A percentile compares a stretch with the other conserved stretches of the same genome.
phyloP scores from a whole-genome alignment of 352 stramenopile species.

The Globisporangium perplexum region DNA sequence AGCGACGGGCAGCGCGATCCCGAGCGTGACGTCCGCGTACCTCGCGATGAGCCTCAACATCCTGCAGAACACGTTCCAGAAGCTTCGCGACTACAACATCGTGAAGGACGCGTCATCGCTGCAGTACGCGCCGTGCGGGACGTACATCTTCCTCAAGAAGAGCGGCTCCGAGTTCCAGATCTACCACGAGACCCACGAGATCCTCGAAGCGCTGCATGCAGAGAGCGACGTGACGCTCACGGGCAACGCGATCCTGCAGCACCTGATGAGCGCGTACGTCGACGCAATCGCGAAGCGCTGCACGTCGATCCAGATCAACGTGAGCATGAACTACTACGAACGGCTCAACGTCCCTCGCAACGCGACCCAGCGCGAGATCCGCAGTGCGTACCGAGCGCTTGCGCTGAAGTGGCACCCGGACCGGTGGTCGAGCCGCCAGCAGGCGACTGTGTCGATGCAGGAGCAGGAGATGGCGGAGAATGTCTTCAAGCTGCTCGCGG shows the following conservation, averaged over 20 bases:
- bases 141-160: slow-evolving; percentile 77
- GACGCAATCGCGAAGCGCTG: slow-evolving; percentile 61
- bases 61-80: slow-evolving; percentile 76
- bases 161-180: slow-evolving; percentile 40
- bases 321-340: slow-evolving; percentile 83
- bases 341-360: slow-evolving; percentile 62
- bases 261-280: slow-evolving; percentile 83
- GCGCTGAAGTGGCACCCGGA: slow-evolving; percentile 87
- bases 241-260: slow-evolving; percentile 71
- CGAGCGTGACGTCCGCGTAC: slow-evolving; percentile 58
- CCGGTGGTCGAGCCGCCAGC: slow-evolving; percentile 42
- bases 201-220: slow-evolving; percentile 35
- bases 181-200: slow-evolving; percentile 31
- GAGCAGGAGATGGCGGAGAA: slow-evolving; percentile 68
- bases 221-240: slow-evolving; percentile 59
- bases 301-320: slow-evolving; percentile 76
- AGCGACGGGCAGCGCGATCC: background rate
- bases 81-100: slow-evolving; percentile 70
- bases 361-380: slow-evolving; percentile 61
- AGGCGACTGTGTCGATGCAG: slow-evolving; percentile 16
- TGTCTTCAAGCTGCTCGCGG: slow-evolving; percentile 80
- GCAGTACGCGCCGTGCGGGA: slow-evolving; percentile 68
- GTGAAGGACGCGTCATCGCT: slow-evolving; percentile 67
- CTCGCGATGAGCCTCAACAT: slow-evolving; percentile 76
- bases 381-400: slow-evolving; percentile 64